phyloP scores from a whole-genome alignment of 129 eudicot species.

The Chrysanthemum lavandulifolium region DNA sequence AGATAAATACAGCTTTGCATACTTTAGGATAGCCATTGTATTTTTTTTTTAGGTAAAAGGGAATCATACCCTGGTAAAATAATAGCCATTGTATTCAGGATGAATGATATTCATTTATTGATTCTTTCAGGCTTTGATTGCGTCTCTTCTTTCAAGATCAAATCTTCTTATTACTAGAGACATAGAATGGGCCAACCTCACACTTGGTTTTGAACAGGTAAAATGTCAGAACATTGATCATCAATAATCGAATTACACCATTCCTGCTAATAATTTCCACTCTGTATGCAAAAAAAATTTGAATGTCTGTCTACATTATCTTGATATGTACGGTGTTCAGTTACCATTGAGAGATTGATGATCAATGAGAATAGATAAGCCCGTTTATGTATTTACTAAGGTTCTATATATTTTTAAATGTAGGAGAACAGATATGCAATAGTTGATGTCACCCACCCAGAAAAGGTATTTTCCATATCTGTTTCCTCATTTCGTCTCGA shows the following conservation, averaged over 20 bases:
- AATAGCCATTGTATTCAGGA: constrained; percentile 1
- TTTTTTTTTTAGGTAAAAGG: too few species aligned
- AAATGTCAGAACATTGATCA: not conserved
- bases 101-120: constrained; percentile 12
- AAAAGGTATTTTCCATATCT: constrained; percentile 52
- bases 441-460: constrained; percentile 84
- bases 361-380: too few species aligned
- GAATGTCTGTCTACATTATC: not conserved
- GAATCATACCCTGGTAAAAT: too few species aligned
- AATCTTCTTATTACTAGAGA: constrained; percentile 92
- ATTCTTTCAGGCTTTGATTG: constrained; percentile 60
- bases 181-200: constrained; percentile 97
- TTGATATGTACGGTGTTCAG: too few species aligned
- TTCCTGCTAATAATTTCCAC: constrained; percentile 3
- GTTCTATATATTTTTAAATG: not conserved
- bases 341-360: too few species aligned
- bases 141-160: constrained; percentile 95
- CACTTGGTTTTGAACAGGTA: constrained; percentile 98
- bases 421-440: constrained; percentile 90
- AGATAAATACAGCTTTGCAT: not conserved
- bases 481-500: constrained; percentile 12
- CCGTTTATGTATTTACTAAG: too few species aligned
- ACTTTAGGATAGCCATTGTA: not conserved
- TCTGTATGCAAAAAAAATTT: not conserved
- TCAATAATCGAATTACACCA: not conserved